A percentile compares a stretch with the other conserved stretches of the same genome.
Conservation (phyloP, 2,329 filamentous ascomycete genomes). For the Parasarocladium wereldwijsianum region DNA sequence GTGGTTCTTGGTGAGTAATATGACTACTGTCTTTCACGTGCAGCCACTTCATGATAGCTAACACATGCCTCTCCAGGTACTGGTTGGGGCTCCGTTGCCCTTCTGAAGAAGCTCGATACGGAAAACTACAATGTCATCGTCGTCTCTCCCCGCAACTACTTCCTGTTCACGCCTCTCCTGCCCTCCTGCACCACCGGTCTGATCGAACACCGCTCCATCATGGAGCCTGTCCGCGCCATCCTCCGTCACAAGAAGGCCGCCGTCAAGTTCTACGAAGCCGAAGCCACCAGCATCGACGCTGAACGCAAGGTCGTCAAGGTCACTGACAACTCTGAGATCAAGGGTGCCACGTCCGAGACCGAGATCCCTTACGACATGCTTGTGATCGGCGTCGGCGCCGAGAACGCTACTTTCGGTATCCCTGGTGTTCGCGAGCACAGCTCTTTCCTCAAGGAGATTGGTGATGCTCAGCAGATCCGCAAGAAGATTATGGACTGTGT, state of each 20-base stretch:
- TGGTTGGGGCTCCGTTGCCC: constrained; percentile 88
- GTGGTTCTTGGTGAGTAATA: constrained; percentile 71
- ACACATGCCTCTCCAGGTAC: constrained; percentile 45
- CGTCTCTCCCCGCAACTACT: constrained; percentile 97
- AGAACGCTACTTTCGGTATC: constrained; percentile 97
- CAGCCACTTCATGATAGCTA: not conserved
- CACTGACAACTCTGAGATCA: constrained; percentile 84
- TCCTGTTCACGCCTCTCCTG: constrained; percentile 95
- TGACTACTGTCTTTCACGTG: constrained; percentile 6
- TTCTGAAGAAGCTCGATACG: constrained; percentile 96
- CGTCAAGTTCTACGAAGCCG: constrained; percentile 96
- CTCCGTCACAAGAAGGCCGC: constrained; percentile 85
- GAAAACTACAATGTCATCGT: constrained; percentile 99
- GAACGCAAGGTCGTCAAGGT: constrained; percentile 80
- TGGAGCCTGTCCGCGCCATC: constrained; percentile 96
- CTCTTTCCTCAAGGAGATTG: constrained; percentile 97
- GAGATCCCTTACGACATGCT: constrained; percentile 98
- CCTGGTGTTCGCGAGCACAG: constrained; percentile 89
- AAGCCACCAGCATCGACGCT: constrained; percentile 88
- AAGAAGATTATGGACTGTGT: constrained; percentile 99
- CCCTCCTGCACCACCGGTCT: constrained; percentile 95
- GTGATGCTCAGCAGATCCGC: constrained; percentile 87
- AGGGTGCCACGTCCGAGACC: constrained; percentile 66
- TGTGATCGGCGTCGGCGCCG: constrained; percentile 89
- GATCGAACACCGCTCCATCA: constrained; percentile 98